Conservation (phyloP, 1,284 basidiomycete species). For the Exobasidium cylindrosporum region DNA sequence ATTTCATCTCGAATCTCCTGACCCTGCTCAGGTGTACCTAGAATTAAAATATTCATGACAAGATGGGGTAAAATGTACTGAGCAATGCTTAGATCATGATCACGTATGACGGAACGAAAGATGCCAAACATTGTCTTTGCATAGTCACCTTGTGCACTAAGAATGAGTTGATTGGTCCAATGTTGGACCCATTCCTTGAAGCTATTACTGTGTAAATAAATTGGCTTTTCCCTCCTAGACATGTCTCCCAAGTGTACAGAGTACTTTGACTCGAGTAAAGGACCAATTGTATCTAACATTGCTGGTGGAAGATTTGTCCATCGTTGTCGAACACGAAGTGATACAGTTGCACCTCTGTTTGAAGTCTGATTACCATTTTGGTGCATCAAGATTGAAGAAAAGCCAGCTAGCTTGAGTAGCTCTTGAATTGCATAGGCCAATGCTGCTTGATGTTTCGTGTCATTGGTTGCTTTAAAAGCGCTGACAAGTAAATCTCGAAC, state of each 20-base stretch:
- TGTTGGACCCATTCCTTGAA: slow-evolving; percentile 95
- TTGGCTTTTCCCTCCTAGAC: slow-evolving; percentile 42
- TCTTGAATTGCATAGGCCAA: slow-evolving; percentile 93
- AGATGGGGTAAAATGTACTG: slow-evolving; percentile 88
- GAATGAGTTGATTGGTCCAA: slow-evolving; percentile 83
- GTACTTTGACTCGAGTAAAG: slow-evolving; percentile 61
- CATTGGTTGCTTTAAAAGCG: slow-evolving; percentile 89
- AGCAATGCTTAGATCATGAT: slow-evolving; percentile 86
- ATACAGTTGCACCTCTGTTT: slow-evolving; percentile 37
- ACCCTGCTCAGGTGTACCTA: slow-evolving; percentile 65
- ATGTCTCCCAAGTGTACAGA: slow-evolving; percentile 34
- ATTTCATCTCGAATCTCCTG: slow-evolving; percentile 72
- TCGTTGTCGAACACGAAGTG: slow-evolving; percentile 63
- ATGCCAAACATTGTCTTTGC: slow-evolving; percentile 69
- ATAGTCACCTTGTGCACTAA: slow-evolving; percentile 57
- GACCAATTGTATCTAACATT: slow-evolving; percentile 81
- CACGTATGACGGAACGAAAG: slow-evolving; percentile 74
- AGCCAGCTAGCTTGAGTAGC: slow-evolving; percentile 80
- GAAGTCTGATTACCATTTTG: background rate
- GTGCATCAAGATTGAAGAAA: slow-evolving; percentile 69
- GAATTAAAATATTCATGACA: slow-evolving; percentile 79
- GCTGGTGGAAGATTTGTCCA: slow-evolving; percentile 80
- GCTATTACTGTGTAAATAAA: slow-evolving; percentile 71
- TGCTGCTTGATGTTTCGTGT: slow-evolving; percentile 84
- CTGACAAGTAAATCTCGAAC: slow-evolving; percentile 82